A percentile compares a stretch with the other conserved stretches of the same genome.
Evolutionary conservation across 768 basidiomycete species (phyloP).

Genomic region (Rhizopogon vesiculosus): DNA sequence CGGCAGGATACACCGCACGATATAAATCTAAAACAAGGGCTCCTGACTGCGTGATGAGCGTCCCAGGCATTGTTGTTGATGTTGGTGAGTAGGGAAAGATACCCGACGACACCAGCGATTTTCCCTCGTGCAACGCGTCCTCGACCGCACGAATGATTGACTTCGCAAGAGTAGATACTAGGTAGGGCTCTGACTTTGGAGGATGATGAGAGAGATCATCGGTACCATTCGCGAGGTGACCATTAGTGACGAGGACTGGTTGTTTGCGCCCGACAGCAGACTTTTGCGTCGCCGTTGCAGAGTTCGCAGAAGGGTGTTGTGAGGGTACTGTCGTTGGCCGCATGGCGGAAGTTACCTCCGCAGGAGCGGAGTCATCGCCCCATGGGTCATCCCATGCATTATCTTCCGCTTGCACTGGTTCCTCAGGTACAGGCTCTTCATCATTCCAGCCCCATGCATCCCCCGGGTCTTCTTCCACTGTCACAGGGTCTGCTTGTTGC

Average conservation of each 20-base stretch:
- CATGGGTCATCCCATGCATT: slow-evolving; percentile 65
- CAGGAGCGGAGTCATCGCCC: slow-evolving; percentile 40
- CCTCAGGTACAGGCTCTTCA: slow-evolving; percentile 31
- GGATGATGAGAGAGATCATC: slow-evolving; percentile 12
- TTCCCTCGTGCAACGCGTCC: slow-evolving; percentile 62
- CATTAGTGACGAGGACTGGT: slow-evolving; percentile 7
- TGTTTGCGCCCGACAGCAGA: slow-evolving; percentile 8
- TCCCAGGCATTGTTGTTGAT: slow-evolving; percentile 39
- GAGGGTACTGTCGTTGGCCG: slow-evolving; percentile 25
- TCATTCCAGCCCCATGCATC: slow-evolving; percentile 82
- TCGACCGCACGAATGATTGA: slow-evolving; percentile 53
- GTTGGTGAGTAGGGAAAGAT: slow-evolving; percentile 37
- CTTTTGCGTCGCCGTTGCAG: slow-evolving; percentile 23
- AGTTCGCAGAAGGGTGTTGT: slow-evolving; percentile 34
- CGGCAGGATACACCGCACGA: slow-evolving; percentile 72
- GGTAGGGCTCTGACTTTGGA: slow-evolving; percentile 43
- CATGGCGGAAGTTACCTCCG: slow-evolving; percentile 21
- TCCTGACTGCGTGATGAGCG: slow-evolving; percentile 55
- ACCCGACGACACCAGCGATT: slow-evolving; percentile 53
- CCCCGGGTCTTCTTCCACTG: slow-evolving; percentile 31
- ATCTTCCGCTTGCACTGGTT: slow-evolving; percentile 34
- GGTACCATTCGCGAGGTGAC: slow-evolving; percentile 13
- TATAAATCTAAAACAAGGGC: slow-evolving; percentile 72
- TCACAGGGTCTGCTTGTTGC: slow-evolving; percentile 14
- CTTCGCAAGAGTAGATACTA: slow-evolving; percentile 54